A percentile compares a stretch with the other conserved stretches of the same genome.
phyloP scores from a whole-genome alignment of 2,329 filamentous ascomycete genomes.

The Scedosporium dehoogii region DNA sequence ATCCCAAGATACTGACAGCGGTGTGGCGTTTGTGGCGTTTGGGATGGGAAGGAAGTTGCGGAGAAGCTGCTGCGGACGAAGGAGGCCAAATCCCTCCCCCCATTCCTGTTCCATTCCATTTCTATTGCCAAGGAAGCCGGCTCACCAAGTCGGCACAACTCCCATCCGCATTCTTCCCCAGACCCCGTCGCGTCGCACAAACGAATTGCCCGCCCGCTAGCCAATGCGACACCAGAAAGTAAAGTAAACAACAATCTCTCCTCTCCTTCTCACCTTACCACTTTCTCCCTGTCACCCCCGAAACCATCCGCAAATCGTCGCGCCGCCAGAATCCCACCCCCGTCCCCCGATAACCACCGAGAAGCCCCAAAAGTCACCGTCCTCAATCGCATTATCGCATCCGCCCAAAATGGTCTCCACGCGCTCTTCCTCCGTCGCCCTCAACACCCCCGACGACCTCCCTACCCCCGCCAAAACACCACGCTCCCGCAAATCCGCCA shows the following conservation, averaged over 20 bases:
- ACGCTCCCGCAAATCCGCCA: slow-evolving; percentile 23
- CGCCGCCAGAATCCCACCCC: neutral
- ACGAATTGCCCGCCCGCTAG: neutral
- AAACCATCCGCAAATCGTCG: neutral
- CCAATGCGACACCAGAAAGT: slow-evolving; percentile 1
- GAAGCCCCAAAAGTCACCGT: neutral
- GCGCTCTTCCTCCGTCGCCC: neutral
- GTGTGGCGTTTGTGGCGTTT: too few species aligned
- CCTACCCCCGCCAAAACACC: slow-evolving; percentile 20
- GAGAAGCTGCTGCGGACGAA: too few species aligned
- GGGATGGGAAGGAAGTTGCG: too few species aligned
- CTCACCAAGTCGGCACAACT: slow-evolving; percentile 1
- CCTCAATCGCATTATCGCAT: neutral
- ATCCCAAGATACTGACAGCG: too few species aligned
- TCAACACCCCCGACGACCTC: slow-evolving; percentile 2
- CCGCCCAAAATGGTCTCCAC: neutral
- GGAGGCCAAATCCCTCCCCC: neutral
- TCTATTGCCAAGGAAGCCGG: neutral
- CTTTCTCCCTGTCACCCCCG: neutral
- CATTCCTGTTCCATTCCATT: neutral
- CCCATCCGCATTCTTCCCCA: neutral
- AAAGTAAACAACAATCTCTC: neutral
- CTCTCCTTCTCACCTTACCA: neutral
- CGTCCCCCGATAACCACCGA: neutral
- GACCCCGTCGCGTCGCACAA: neutral